Evolutionary conservation across 2,329 filamentous ascomycete species (phyloP), one percentile per base, ranked within the genome.

Genomic region (Aspergillus niger): DNA sequence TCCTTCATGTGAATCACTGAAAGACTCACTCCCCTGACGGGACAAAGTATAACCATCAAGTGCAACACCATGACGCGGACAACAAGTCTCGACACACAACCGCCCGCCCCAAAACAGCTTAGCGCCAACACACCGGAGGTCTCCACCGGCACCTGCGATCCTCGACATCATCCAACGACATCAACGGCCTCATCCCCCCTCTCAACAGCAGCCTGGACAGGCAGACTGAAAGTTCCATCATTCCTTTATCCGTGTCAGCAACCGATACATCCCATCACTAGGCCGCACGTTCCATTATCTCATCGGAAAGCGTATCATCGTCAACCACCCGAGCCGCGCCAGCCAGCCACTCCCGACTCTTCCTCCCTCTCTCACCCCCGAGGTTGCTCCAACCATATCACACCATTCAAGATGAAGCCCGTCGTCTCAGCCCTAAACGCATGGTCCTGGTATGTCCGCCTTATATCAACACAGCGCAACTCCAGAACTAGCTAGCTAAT

Each of bases 391-490:
- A 54, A 17, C 47, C 41, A 39, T 43, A 55, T 32, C 56, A 51
- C 8, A 44, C 5, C n/a, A 68, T 69, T 77, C 82, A 86, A 72
- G 74, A 97, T 97, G 93, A 97, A 97, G 89, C 93, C 94, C 69
- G 83, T 98, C 75, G 91, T 98, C 70, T 90, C 91, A 74, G 89
- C 92, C 68, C 86, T 93, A 81, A 93, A 96, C 81, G 94, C 93
- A 73, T 97, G 93, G 92, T 91, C 89, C 82, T 97, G 93, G 93
- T 97, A 83, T 74, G 87, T 36, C 11, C 11, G 11, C 32, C 13
- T 13, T 51, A 36, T 15, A 20, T 2, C 17, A 17, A 8, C n/a
- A 30, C 48, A 51, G 41, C 30, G 2, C 32, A 22, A 20, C 20
- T 41, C 57, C 57, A 50, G 6, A 22, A 26, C 43, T 15, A 32